Conservation (phyloP, 306 rosid species). For the Citrullus colocynthis region DNA sequence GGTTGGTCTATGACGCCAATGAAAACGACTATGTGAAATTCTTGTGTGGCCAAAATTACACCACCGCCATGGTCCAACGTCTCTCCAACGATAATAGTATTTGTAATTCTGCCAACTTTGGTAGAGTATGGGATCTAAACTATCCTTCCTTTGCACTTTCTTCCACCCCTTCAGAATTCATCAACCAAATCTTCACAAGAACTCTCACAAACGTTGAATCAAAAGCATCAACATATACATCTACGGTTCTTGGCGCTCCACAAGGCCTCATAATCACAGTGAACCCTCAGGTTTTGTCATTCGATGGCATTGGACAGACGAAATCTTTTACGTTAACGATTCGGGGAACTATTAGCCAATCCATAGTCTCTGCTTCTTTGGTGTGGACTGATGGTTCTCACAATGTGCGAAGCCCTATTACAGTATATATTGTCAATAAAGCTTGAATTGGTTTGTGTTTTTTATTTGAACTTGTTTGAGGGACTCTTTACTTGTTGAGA, state of each 20-base stretch:
- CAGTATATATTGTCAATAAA: background rate
- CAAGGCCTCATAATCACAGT: background rate
- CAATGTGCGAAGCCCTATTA: background rate
- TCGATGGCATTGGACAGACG: background rate
- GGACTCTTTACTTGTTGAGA: too few relatives aligned
- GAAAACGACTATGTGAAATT: conserved; percentile 20
- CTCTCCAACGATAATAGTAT: conserved; percentile 13
- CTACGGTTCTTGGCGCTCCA: background rate
- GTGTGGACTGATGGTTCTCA: background rate
- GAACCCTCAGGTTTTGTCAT: background rate
- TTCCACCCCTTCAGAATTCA: background rate
- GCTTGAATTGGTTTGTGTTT: background rate
- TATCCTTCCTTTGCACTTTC: conserved; percentile 30
- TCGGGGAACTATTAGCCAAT: background rate
- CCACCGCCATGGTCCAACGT: background rate
- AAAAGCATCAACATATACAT: background rate
- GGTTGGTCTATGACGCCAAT: conserved; percentile 21
- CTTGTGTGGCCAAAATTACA: conserved; percentile 24
- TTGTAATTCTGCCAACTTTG: background rate
- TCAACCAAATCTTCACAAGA: conserved; percentile 13
- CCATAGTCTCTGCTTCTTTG: background rate
- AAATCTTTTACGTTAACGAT: background rate
- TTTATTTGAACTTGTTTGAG: background rate
- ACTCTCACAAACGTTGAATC: conserved; percentile 27
- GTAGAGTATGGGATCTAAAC: conserved; percentile 17